Percentiles rank a stretch among this genome's conserved stretches.
phyloP scores from a whole-genome alignment of 768 basidiomycete genomes.

The Tephrocybe sp. region DNA sequence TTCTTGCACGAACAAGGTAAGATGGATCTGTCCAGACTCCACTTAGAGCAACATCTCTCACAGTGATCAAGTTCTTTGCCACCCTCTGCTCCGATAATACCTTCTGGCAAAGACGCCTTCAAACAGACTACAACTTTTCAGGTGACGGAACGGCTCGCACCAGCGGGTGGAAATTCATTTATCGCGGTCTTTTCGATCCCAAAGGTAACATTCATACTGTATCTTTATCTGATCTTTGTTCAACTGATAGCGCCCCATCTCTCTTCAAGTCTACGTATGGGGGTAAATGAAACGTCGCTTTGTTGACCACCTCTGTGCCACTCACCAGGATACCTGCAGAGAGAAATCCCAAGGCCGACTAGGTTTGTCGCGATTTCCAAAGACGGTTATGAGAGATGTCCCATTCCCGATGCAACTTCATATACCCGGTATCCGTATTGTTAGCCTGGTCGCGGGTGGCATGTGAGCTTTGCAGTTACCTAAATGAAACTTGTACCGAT shows the following conservation, averaged over 20 bases:
- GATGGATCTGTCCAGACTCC: slow-evolving; percentile 4
- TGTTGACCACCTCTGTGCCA: slow-evolving; percentile 1
- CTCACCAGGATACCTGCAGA: slow-evolving; percentile 31
- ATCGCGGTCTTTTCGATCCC: slow-evolving; percentile 62
- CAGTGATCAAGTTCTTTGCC: slow-evolving; percentile 47
- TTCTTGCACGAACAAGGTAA: slow-evolving; percentile 55
- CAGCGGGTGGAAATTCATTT: slow-evolving; percentile 79
- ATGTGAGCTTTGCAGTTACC: slow-evolving; percentile 49
- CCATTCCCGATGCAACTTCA: slow-evolving; percentile 65
- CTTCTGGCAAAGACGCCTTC: slow-evolving; percentile 72
- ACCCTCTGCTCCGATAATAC: slow-evolving; percentile 64
- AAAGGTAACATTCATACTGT: slow-evolving; percentile 50
- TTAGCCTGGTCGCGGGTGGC: slow-evolving; percentile 76
- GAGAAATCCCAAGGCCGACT: slow-evolving; percentile 61
- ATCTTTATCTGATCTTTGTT: neutral
- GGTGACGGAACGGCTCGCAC: slow-evolving; percentile 68
- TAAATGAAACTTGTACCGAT: neutral
- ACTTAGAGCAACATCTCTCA: neutral
- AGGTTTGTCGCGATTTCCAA: slow-evolving; percentile 43
- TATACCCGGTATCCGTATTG: slow-evolving; percentile 61
- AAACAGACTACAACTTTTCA: slow-evolving; percentile 76
- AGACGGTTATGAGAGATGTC: slow-evolving; percentile 29
- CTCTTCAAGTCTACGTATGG: slow-evolving; percentile 45
- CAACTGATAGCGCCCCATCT: neutral
- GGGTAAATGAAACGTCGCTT: slow-evolving; percentile 30